These are phyloP conservation scores for Metschnikowia anglica DNA, from an alignment of 805 yeast genomes.

Conservation along the genomic window DNA sequence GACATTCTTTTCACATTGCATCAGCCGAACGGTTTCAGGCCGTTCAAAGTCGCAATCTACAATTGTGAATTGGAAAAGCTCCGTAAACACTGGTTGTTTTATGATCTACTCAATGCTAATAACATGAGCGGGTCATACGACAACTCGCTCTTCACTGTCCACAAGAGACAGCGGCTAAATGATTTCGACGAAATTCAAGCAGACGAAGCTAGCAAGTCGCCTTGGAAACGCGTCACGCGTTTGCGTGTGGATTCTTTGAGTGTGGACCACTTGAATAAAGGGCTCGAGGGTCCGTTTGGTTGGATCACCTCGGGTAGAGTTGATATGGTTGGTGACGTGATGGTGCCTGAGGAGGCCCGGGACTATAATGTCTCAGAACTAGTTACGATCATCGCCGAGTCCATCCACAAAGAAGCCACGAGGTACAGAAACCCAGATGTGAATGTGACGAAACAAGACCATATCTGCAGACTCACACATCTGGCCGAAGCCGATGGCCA, in stretches of 20 bases:
- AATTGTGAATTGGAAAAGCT: constrained; percentile 76
- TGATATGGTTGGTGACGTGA: constrained; percentile 88
- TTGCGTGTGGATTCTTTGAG: constrained; percentile 81
- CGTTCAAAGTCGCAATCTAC: constrained; percentile 84
- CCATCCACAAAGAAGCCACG: constrained; percentile 49
- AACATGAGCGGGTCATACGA: constrained; percentile 90
- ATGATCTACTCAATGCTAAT: constrained; percentile 81
- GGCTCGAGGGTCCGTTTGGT: constrained; percentile 92
- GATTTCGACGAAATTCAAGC: constrained; percentile 33
- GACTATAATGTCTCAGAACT: constrained; percentile 49
- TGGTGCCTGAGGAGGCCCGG: constrained; percentile 67
- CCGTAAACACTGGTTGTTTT: constrained; percentile 90
- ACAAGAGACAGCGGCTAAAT: constrained; percentile 64
- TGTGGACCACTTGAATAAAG: constrained; percentile 86
- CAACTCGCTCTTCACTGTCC: constrained; percentile 88
- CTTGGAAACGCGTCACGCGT: constrained; percentile 67
- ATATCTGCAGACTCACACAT: constrained; percentile 25
- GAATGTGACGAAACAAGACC: constrained; percentile 29
- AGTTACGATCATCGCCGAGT: constrained; percentile 46
- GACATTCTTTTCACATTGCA: constrained; percentile 79
- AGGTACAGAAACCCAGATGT: constrained; percentile 39
- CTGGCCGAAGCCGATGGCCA: constrained; percentile 8
- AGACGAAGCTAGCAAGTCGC: constrained; percentile 22
- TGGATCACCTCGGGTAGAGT: constrained; percentile 94
- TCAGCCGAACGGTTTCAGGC: constrained; percentile 80